Percentiles rank a stretch among this genome's conserved stretches.
These are phyloP conservation scores for Tetrahymena thermophila DNA, from an alignment of 73 alveolate species.

Conservation along the genomic window DNA sequence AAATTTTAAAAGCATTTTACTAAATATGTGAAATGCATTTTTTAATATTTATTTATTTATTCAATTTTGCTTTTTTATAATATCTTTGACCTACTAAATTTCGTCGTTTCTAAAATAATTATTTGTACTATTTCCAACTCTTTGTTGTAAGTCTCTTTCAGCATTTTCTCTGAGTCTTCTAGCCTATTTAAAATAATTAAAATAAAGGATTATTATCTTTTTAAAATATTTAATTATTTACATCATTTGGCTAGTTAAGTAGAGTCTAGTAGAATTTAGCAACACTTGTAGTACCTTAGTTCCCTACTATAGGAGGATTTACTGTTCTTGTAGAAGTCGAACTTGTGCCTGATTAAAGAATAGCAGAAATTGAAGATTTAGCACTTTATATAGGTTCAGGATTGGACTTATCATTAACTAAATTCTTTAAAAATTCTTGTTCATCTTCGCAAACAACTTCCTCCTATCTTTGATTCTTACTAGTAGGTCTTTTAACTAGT, in stretches of 20 bases:
- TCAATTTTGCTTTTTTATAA: background rate
- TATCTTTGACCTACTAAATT: background rate
- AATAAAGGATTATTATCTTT: background rate
- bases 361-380: background rate
- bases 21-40: no score
- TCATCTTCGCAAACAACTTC: background rate
- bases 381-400: background rate
- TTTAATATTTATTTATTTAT: background rate
- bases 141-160: background rate
- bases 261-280: background rate
- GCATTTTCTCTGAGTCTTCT: background rate
- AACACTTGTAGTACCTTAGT: background rate
- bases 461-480: background rate
- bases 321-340: background rate
- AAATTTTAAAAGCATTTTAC: no score
- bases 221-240: background rate
- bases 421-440: background rate
- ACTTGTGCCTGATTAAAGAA: background rate
- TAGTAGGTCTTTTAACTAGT: background rate
- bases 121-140: background rate
- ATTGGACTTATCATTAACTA: background rate
- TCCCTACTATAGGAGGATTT: background rate
- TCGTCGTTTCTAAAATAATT: background rate
- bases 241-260: background rate
- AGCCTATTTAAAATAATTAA: background rate